A percentile compares a stretch with the other conserved stretches of the same genome.
phyloP scores from a whole-genome alignment of 2,329 filamentous ascomycete species.

The Phaeoacremonium minimum region DNA sequence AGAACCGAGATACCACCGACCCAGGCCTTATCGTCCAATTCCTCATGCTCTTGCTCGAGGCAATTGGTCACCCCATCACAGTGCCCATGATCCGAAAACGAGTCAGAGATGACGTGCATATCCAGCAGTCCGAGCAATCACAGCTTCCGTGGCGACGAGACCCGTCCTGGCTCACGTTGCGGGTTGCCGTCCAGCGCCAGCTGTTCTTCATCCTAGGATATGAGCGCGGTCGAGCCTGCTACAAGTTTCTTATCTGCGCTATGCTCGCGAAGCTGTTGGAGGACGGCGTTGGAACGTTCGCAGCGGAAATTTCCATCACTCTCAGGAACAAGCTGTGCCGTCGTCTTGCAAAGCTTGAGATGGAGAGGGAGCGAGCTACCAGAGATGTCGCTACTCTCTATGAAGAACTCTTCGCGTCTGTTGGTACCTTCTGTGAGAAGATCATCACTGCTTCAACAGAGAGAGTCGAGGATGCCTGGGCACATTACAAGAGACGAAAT shows the following conservation, averaged over 20 bases:
- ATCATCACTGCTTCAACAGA: conserved; percentile 22
- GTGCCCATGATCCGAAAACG: conserved; percentile 45
- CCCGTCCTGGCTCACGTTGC: conserved; percentile 56
- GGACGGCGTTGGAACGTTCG: conserved; percentile 22
- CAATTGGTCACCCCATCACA: conserved; percentile 33
- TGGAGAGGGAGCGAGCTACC: conserved; percentile 22
- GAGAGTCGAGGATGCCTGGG: conserved; percentile 30
- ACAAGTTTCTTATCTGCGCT: conserved; percentile 53
- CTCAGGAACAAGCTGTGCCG: conserved; percentile 48
- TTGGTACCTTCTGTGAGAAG: conserved; percentile 18
- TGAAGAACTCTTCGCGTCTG: conserved; percentile 17
- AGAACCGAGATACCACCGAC: conserved; percentile 53
- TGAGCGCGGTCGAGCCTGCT: conserved; percentile 38
- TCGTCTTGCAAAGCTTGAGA: conserved; percentile 52
- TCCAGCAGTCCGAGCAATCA: conserved; percentile 33
- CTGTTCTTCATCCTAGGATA: conserved; percentile 34
- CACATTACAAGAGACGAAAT: conserved; percentile 27
- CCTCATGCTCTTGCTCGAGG: conserved; percentile 56
- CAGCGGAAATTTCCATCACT: conserved; percentile 29
- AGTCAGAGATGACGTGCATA: conserved; percentile 55
- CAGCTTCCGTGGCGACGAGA: conserved; percentile 55
- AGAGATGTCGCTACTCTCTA: conserved; percentile 12
- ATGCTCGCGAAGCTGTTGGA: conserved; percentile 41
- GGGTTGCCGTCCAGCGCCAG: conserved; percentile 49
- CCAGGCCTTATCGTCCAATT: conserved; percentile 54